Conservation (phyloP, 495 filamentous ascomycete genomes). For the Cercophora newfieldiana region DNA sequence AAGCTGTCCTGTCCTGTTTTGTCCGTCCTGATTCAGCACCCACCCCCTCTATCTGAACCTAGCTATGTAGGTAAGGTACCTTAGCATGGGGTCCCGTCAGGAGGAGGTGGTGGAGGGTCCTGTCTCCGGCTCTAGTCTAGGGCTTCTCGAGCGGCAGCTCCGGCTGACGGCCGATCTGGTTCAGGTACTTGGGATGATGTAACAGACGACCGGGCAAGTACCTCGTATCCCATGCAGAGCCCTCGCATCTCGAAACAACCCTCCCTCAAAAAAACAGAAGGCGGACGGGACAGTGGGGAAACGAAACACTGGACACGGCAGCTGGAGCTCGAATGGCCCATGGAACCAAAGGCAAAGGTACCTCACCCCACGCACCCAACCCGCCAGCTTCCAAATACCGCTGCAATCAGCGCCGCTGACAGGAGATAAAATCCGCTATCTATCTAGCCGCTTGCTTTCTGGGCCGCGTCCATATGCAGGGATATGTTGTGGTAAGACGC, state of each 20-base stretch:
- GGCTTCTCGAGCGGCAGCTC: constrained; percentile 4
- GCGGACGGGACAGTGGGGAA: not conserved
- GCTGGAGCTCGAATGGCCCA: no score
- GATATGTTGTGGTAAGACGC: not conserved
- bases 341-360: no score
- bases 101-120: not conserved
- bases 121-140: not conserved
- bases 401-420: not conserved
- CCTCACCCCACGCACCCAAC: not conserved
- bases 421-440: not conserved
- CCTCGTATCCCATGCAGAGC: not conserved
- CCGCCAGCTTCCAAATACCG: not conserved
- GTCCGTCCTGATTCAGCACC: not conserved
- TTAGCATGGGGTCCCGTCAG: not conserved
- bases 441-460: not conserved
- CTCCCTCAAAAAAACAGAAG: no score
- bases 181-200: not conserved
- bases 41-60: no score
- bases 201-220: not conserved
- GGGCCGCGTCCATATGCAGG: not conserved
- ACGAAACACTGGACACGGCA: not conserved
- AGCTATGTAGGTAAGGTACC: no score
- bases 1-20: not conserved
- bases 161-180: not conserved
- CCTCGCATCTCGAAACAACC: not conserved